Conservation (phyloP, 306 rosid species). For the Acacia crassicarpa region DNA sequence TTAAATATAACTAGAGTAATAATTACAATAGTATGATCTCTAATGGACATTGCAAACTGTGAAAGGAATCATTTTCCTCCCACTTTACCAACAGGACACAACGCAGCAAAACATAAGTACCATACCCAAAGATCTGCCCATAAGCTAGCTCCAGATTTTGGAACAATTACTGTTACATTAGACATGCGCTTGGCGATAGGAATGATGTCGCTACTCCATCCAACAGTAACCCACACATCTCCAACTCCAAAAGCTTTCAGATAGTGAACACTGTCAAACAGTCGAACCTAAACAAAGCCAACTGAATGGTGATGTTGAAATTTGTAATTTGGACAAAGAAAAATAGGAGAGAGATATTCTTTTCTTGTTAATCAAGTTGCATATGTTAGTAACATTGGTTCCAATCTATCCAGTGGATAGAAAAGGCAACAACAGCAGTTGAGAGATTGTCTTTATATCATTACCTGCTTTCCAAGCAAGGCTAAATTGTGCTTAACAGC, state of each 20-base stretch:
- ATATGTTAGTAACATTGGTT: neutral
- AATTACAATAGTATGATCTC: neutral
- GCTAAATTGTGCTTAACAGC: constrained; percentile 64
- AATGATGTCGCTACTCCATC: constrained; percentile 93
- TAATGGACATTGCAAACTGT: neutral
- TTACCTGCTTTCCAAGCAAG: constrained; percentile 81
- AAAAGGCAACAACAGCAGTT: neutral
- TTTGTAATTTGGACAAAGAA: neutral
- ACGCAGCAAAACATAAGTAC: neutral
- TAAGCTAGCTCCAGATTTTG: constrained; percentile 85
- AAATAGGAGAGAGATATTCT: neutral
- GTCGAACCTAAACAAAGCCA: constrained; percentile 64
- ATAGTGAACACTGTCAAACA: constrained; percentile 74
- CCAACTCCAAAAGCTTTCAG: constrained; percentile 91
- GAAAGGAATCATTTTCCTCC: neutral
- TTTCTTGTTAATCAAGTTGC: neutral
- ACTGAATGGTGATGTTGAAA: neutral
- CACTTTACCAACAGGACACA: neutral
- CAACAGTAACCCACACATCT: constrained; percentile 95
- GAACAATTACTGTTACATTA: constrained; percentile 78
- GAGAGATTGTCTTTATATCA: constrained; percentile 18
- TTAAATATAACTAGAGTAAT: neutral
- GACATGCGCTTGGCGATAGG: constrained; percentile 88
- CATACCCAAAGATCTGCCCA: constrained; percentile 96
- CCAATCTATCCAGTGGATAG: neutral